Evolutionary conservation across 2,329 filamentous ascomycete genomes (phyloP).

Genomic region (Tolypocladium capitatum): DNA sequence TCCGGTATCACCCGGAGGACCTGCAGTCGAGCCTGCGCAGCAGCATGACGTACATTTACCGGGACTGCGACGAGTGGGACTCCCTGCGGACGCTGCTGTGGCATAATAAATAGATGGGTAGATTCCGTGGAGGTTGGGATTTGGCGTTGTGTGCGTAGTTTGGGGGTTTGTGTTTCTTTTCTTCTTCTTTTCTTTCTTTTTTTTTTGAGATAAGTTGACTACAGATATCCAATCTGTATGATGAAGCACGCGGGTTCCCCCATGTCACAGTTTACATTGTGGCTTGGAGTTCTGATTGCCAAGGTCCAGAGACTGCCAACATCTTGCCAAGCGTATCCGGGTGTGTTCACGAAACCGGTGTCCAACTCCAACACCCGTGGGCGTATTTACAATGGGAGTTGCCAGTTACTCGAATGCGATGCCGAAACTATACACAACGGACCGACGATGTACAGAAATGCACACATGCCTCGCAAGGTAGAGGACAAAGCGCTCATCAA

Average conservation of each 20-base stretch:
- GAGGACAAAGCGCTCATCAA: too few relatives aligned
- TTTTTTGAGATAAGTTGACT: neutral
- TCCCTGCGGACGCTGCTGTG: slow-evolving; percentile 70
- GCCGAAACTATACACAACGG: too few relatives aligned
- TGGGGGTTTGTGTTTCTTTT: neutral
- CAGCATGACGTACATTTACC: slow-evolving; percentile 97
- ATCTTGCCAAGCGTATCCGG: too few relatives aligned
- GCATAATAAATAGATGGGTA: slow-evolving; percentile 54
- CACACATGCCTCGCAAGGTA: too few relatives aligned
- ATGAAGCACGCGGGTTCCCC: neutral
- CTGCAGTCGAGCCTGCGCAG: slow-evolving; percentile 82
- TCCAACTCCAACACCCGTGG: too few relatives aligned
- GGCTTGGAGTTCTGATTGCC: too few relatives aligned
- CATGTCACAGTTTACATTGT: too few relatives aligned
- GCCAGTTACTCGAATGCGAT: too few relatives aligned
- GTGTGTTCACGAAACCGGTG: too few relatives aligned
- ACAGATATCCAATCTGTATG: neutral
- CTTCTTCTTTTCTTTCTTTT: neutral
- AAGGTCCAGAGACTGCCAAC: too few relatives aligned
- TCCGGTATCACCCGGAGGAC: slow-evolving; percentile 80
- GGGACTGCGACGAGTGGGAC: slow-evolving; percentile 82
- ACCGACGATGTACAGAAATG: too few relatives aligned
- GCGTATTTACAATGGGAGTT: too few relatives aligned
- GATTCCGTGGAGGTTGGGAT: neutral
- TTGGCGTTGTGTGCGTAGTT: neutral